phyloP scores from a whole-genome alignment of 2,329 filamentous ascomycete genomes.

The Hypoxylon sp. region DNA sequence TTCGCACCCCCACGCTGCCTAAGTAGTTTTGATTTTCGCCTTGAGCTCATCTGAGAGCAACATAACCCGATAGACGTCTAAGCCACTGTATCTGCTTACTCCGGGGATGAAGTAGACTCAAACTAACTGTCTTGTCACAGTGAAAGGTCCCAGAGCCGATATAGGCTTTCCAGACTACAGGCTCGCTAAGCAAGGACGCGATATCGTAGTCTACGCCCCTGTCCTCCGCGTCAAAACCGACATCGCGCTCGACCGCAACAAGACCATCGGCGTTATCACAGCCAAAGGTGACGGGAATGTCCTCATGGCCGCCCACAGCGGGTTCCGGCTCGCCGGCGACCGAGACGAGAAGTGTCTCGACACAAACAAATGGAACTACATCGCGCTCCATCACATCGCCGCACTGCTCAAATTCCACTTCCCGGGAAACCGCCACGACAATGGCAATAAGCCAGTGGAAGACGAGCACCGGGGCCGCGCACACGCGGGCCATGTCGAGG shows the following conservation, averaged over 20 bases:
- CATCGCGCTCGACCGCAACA: conserved; percentile 36
- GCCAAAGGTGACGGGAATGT: conserved; percentile 33
- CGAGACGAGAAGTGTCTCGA: conserved; percentile 42
- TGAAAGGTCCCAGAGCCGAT: conserved; percentile 37
- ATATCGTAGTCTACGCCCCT: conserved; percentile 41
- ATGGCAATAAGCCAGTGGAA: conserved; percentile 10
- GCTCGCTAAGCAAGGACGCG: conserved; percentile 40
- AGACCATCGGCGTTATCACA: conserved; percentile 46
- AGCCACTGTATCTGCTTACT: background rate
- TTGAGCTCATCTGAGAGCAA: background rate
- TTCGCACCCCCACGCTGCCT: background rate
- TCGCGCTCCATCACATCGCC: conserved; percentile 44
- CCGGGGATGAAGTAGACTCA: too few species aligned
- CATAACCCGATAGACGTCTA: too few species aligned
- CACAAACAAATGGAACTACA: conserved; percentile 41
- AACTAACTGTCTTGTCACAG: conserved; percentile 1
- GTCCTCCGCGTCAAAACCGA: conserved; percentile 41
- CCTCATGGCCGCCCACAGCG: conserved; percentile 44
- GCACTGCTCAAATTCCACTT: conserved; percentile 44
- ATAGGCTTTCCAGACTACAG: conserved; percentile 40
- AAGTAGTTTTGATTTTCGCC: background rate
- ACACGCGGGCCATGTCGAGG: conserved; percentile 49
- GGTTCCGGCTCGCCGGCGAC: conserved; percentile 30
- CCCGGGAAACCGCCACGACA: conserved; percentile 41
- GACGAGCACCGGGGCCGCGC: conserved; percentile 45